Evolutionary conservation across 2,329 filamentous ascomycete genomes (phyloP).

Genomic region (Fusarium avenaceum): DNA sequence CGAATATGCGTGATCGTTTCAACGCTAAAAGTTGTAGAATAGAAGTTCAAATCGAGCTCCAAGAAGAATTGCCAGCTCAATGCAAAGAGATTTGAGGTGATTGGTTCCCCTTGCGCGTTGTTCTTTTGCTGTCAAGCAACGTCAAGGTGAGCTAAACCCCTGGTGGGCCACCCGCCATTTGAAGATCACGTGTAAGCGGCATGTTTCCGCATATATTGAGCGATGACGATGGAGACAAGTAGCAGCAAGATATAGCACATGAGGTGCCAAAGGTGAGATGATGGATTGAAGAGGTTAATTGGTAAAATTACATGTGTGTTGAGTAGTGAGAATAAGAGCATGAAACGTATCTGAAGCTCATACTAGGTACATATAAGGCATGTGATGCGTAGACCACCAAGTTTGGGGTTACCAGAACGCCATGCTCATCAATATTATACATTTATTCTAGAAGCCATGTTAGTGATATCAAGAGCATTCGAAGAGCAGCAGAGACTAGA

Average conservation of each 20-base stretch:
- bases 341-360: constrained; percentile 1
- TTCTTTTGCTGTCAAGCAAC: constrained; percentile 29
- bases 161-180: constrained; percentile 33
- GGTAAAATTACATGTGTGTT: background rate
- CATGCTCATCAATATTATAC: constrained; percentile 10
- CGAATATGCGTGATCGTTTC: background rate
- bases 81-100: constrained; percentile 34
- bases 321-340: constrained; percentile 11
- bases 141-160: constrained; percentile 24
- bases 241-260: background rate
- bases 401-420: constrained; percentile 20
- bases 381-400: background rate
- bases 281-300: background rate
- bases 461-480: background rate
- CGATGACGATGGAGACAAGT: constrained; percentile 21
- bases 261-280: background rate
- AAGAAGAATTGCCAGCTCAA: constrained; percentile 38
- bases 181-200: constrained; percentile 38
- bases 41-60: constrained; percentile 6
- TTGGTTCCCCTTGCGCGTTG: constrained; percentile 42
- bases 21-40: background rate
- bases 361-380: background rate
- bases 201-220: constrained; percentile 20
- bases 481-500: constrained; percentile 16
- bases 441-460: constrained; percentile 29